Percentiles rank a stretch among this genome's conserved stretches.
Conservation (phyloP, 768 basidiomycete species). For the Boletellus ananiceps region DNA sequence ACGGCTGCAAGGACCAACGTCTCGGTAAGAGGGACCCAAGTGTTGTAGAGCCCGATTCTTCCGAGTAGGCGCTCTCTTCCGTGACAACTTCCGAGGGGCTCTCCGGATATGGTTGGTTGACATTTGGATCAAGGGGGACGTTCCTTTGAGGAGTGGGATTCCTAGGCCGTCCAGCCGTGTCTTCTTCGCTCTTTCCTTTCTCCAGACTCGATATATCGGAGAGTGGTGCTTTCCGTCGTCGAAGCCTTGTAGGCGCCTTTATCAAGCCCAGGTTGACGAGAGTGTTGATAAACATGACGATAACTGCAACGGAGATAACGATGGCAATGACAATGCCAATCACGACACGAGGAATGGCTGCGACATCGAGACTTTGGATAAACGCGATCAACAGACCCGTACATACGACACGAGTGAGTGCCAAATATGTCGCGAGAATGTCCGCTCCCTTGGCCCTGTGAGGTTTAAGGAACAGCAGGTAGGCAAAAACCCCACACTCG, state of each 20-base stretch:
- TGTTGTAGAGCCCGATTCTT: constrained; percentile 34
- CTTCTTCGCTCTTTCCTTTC: constrained; percentile 23
- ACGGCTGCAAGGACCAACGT: constrained; percentile 32
- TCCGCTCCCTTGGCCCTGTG: constrained; percentile 66
- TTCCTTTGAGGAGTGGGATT: constrained; percentile 54
- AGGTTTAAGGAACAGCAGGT: constrained; percentile 54
- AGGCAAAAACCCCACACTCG: constrained; percentile 57
- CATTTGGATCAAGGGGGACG: constrained; percentile 35
- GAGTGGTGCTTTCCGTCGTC: constrained; percentile 10
- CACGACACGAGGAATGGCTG: constrained; percentile 74
- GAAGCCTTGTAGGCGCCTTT: constrained; percentile 18
- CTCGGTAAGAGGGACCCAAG: constrained; percentile 31
- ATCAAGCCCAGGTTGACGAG: constrained; percentile 45
- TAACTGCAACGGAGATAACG: constrained; percentile 63
- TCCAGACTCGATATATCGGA: constrained; percentile 25
- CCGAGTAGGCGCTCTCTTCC: constrained; percentile 28
- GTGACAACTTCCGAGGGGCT: constrained; percentile 24
- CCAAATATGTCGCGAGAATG: constrained; percentile 62
- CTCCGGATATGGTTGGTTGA: constrained; percentile 44
- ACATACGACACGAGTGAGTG: constrained; percentile 62
- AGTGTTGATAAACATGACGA: constrained; percentile 67
- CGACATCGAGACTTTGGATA: constrained; percentile 55
- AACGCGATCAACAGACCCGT: constrained; percentile 76
- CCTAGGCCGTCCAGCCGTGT: constrained; percentile 33
- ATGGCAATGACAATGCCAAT: constrained; percentile 74